Evolutionary conservation across 1,284 basidiomycete species (phyloP).

Genomic region (Trametes sp.): DNA sequence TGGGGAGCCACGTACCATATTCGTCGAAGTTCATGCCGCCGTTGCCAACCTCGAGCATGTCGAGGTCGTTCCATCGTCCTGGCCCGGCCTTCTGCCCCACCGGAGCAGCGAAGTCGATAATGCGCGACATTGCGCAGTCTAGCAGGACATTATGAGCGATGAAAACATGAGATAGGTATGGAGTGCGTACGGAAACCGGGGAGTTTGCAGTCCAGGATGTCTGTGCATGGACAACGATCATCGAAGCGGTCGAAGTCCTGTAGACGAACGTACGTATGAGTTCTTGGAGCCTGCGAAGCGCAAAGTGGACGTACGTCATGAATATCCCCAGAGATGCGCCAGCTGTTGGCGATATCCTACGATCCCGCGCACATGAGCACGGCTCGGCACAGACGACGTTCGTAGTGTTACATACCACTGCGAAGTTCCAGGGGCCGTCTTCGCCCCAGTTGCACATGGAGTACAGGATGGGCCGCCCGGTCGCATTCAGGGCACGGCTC

Average conservation of each 20-base stretch:
- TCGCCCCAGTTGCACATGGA: constrained; percentile 59
- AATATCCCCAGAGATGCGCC: constrained; percentile 55
- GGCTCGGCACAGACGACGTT: neutral
- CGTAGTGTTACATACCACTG: constrained; percentile 37
- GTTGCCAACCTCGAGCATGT: constrained; percentile 53
- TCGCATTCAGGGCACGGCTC: constrained; percentile 54
- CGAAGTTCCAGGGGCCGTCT: constrained; percentile 57
- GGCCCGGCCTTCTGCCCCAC: constrained; percentile 49
- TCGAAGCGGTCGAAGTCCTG: constrained; percentile 50
- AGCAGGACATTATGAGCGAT: neutral
- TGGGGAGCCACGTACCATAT: constrained; percentile 40
- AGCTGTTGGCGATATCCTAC: constrained; percentile 54
- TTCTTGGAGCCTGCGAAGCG: too few relatives aligned
- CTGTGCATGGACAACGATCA: constrained; percentile 52
- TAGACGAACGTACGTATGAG: constrained; percentile 7
- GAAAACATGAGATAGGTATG: neutral
- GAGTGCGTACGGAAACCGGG: constrained; percentile 44
- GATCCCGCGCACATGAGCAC: neutral
- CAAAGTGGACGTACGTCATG: constrained; percentile 41
- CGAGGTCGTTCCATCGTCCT: constrained; percentile 52
- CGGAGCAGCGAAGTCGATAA: constrained; percentile 50
- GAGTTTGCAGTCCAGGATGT: constrained; percentile 50
- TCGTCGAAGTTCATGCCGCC: constrained; percentile 53
- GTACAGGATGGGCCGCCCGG: constrained; percentile 55
- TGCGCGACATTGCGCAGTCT: constrained; percentile 48